Evolutionary conservation across 257 asterid genomes (phyloP).

Genomic region (Buddleja alternifolia): DNA sequence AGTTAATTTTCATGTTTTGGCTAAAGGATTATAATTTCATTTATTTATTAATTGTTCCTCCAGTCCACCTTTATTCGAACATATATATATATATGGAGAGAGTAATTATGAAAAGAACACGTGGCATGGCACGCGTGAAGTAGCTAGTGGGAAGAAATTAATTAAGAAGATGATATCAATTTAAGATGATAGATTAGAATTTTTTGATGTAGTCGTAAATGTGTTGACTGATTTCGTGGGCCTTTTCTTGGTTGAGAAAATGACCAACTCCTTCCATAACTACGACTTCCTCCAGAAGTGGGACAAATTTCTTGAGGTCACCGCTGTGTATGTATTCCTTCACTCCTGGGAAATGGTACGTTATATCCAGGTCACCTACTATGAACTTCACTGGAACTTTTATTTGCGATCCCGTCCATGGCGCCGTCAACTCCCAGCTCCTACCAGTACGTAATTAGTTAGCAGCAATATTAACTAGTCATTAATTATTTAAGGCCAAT

Average conservation of each 20-base stretch:
- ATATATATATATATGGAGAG: too few species aligned
- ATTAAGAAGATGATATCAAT: not conserved
- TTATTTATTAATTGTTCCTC: too few species aligned
- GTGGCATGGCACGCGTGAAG: too few species aligned
- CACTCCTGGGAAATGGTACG: slow-evolving; percentile 43
- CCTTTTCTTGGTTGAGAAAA: slow-evolving; percentile 42
- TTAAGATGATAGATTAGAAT: slow-evolving; percentile 10
- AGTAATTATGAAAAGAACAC: too few species aligned
- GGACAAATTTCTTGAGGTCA: slow-evolving; percentile 42
- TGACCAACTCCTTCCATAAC: slow-evolving; percentile 55
- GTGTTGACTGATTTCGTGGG: slow-evolving; percentile 37
- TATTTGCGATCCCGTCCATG: slow-evolving; percentile 48
- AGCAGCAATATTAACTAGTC: too few species aligned
- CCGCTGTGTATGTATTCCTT: slow-evolving; percentile 43
- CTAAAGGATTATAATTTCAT: too few species aligned
- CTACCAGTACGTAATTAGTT: too few species aligned
- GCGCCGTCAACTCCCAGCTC: slow-evolving; percentile 60
- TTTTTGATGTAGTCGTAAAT: slow-evolving; percentile 30
- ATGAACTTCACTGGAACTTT: slow-evolving; percentile 53
- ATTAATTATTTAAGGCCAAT: too few species aligned
- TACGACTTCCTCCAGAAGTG: slow-evolving; percentile 38
- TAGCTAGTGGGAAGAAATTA: too few species aligned
- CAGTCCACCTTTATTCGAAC: too few species aligned
- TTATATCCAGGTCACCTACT: slow-evolving; percentile 47
- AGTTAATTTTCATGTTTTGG: too few species aligned